A percentile compares a stretch with the other conserved stretches of the same genome.
Evolutionary conservation across 2,329 filamentous ascomycete species (phyloP).

Genomic region (Coniochaeta ligniaria): DNA sequence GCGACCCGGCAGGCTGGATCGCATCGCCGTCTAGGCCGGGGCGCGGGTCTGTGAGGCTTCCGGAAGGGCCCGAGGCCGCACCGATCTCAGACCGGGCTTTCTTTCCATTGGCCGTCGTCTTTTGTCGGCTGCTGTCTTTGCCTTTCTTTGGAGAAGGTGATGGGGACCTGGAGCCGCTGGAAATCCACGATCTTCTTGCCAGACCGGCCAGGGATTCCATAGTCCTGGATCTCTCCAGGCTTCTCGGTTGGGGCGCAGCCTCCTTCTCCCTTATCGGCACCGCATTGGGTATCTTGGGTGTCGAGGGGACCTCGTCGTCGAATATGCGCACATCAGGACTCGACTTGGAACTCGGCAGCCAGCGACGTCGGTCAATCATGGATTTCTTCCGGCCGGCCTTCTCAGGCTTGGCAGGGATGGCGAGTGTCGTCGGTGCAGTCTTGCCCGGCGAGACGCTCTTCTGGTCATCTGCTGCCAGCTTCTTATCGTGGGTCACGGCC

Average conservation of each 20-base stretch:
- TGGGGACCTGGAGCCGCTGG: slow-evolving; percentile 36
- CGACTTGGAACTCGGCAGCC: slow-evolving; percentile 41
- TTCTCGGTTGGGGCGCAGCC: slow-evolving; percentile 5
- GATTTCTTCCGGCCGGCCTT: slow-evolving; percentile 34
- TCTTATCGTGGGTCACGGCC: slow-evolving; percentile 9
- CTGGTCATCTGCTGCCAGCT: slow-evolving; percentile 3
- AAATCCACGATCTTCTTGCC: slow-evolving; percentile 44
- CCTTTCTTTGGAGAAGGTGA: slow-evolving; percentile 26
- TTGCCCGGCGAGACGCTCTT: slow-evolving; percentile 14
- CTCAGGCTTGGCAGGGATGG: slow-evolving; percentile 17
- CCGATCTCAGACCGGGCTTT: neutral
- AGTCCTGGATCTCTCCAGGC: slow-evolving; percentile 27
- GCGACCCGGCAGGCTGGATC: slow-evolving; percentile 8
- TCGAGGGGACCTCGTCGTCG: slow-evolving; percentile 9
- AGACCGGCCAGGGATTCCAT: slow-evolving; percentile 42
- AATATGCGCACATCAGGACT: slow-evolving; percentile 25
- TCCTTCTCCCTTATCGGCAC: slow-evolving; percentile 7
- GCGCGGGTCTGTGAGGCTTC: neutral
- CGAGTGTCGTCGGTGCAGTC: slow-evolving; percentile 8
- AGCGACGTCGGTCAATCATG: slow-evolving; percentile 40
- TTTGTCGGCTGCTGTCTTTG: neutral
- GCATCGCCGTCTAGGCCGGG: slow-evolving; percentile 15
- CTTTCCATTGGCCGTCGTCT: slow-evolving; percentile 2
- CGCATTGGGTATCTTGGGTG: slow-evolving; percentile 13
- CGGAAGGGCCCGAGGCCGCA: neutral